phyloP scores from a whole-genome alignment of 352 stramenopile species.

The Paralagenidium karlingii region DNA sequence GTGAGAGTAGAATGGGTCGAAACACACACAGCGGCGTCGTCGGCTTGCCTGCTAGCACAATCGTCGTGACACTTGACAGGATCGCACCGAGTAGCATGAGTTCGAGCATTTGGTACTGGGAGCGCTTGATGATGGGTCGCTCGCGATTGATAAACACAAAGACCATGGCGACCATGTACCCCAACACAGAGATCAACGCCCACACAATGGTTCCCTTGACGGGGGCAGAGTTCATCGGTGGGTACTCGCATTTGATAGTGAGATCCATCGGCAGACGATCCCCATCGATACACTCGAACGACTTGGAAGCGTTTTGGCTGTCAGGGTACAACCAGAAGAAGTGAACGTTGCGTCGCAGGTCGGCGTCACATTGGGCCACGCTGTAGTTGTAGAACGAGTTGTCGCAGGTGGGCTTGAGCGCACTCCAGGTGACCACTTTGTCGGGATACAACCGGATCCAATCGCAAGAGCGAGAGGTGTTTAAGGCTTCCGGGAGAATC shows the following conservation, averaged over 20 bases:
- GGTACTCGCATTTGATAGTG: slow-evolving; percentile 24
- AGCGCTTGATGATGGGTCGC: slow-evolving; percentile 43
- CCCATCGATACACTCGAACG: slow-evolving; percentile 15
- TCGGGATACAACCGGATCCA: slow-evolving; percentile 12
- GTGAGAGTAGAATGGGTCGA: slow-evolving; percentile 17
- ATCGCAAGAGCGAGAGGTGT: slow-evolving; percentile 18
- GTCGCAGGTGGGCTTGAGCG: slow-evolving; percentile 18
- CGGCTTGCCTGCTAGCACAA: slow-evolving; percentile 28
- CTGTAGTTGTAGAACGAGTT: slow-evolving; percentile 25
- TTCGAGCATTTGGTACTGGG: slow-evolving; percentile 47
- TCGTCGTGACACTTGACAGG: slow-evolving; percentile 19
- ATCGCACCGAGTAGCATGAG: slow-evolving; percentile 35
- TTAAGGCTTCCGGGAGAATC: slow-evolving; percentile 11
- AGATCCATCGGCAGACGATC: slow-evolving; percentile 1
- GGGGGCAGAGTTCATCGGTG: slow-evolving; percentile 9
- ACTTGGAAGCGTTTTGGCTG: slow-evolving; percentile 4
- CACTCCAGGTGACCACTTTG: slow-evolving; percentile 19
- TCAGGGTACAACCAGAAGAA: slow-evolving; percentile 25
- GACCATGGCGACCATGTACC: slow-evolving; percentile 6
- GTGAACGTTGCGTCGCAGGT: slow-evolving; percentile 10
- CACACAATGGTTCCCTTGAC: slow-evolving; percentile 9
- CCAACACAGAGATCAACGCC: slow-evolving; percentile 2
- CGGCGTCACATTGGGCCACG: slow-evolving; percentile 14
- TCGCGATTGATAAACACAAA: slow-evolving; percentile 25
- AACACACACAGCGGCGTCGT: slow-evolving; percentile 16